Evolutionary conservation across 139 green algal species (phyloP).

Genomic region (Choricystis sp.): DNA sequence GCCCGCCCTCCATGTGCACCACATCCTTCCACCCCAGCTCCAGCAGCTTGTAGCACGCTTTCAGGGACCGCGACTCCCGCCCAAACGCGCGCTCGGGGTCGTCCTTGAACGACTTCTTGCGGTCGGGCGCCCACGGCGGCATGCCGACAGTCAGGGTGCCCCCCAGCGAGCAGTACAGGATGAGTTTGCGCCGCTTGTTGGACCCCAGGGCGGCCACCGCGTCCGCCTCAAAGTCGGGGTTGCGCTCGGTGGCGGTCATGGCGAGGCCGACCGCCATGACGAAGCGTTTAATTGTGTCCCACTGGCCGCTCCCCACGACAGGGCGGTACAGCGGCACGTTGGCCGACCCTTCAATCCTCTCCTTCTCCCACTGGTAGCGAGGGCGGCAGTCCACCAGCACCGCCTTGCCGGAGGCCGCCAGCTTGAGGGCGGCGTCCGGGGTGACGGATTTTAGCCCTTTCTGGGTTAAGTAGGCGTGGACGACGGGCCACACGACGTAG

Average conservation of each 20-base stretch:
- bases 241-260: constrained; percentile 42
- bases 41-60: constrained; percentile 39
- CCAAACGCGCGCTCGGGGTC: constrained; percentile 46
- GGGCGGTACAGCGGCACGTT: constrained; percentile 27
- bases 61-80: constrained; percentile 39
- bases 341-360: constrained; percentile 15
- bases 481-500: constrained; percentile 23
- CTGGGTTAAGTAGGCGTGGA: constrained; percentile 15
- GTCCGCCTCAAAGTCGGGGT: constrained; percentile 25
- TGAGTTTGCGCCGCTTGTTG: not conserved
- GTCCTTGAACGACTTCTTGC: constrained; percentile 14
- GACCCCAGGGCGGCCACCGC: constrained; percentile 18
- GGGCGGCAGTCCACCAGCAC: constrained; percentile 27
- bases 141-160: constrained; percentile 7
- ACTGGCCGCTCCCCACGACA: constrained; percentile 13
- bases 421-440: constrained; percentile 2
- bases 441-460: constrained; percentile 18
- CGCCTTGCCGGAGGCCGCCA: constrained; percentile 22
- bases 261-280: constrained; percentile 27
- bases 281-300: constrained; percentile 33
- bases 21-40: constrained; percentile 13
- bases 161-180: constrained; percentile 14
- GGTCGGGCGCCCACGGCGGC: constrained; percentile 4
- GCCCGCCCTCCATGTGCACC: constrained; percentile 29
- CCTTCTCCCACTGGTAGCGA: constrained; percentile 3